phyloP scores from a whole-genome alignment of 2,329 filamentous ascomycete genomes.

The Hypoxylon sp. region DNA sequence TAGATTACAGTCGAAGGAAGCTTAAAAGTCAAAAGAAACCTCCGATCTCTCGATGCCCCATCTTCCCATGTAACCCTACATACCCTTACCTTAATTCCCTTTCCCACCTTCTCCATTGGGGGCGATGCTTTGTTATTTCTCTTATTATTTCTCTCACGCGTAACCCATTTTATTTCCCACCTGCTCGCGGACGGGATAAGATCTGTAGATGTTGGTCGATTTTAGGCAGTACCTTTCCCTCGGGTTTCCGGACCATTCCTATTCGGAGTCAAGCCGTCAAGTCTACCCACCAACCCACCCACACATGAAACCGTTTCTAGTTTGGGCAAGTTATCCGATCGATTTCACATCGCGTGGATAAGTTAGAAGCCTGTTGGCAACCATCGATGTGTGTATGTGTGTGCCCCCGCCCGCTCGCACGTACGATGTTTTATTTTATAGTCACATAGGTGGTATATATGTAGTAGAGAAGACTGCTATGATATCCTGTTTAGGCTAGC shows the following conservation, averaged over 20 bases:
- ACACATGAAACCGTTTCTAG: constrained; percentile 19
- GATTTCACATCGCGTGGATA: constrained; percentile 24
- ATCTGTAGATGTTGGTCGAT: constrained; percentile 24
- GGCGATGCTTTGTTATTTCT: constrained; percentile 4
- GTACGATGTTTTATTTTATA: constrained; percentile 1
- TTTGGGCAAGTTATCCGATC: constrained; percentile 34
- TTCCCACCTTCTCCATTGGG: constrained; percentile 34
- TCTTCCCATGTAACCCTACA: constrained; percentile 13
- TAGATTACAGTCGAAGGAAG: constrained; percentile 37
- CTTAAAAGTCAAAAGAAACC: constrained; percentile 39
- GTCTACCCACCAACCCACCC: constrained; percentile 22
- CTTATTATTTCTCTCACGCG: constrained; percentile 10
- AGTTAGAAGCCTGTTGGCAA: constrained; percentile 22
- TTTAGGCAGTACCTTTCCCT: constrained; percentile 37
- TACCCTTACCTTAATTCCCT: constrained; percentile 17
- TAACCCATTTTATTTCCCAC: constrained; percentile 30
- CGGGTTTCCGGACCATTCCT: constrained; percentile 31
- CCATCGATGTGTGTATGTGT: no score
- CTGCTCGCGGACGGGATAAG: constrained; percentile 12
- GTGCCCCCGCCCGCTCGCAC: constrained; percentile 15
- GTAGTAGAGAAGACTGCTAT: constrained; percentile 14
- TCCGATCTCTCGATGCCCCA: constrained; percentile 30
- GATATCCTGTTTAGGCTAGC: constrained; percentile 25
- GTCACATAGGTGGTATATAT: not conserved
- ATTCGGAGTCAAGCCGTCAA: constrained; percentile 32